Base-by-base conservation (phyloP, 1,284 basidiomycete genomes). In the Omphalotus olearius region DNA sequence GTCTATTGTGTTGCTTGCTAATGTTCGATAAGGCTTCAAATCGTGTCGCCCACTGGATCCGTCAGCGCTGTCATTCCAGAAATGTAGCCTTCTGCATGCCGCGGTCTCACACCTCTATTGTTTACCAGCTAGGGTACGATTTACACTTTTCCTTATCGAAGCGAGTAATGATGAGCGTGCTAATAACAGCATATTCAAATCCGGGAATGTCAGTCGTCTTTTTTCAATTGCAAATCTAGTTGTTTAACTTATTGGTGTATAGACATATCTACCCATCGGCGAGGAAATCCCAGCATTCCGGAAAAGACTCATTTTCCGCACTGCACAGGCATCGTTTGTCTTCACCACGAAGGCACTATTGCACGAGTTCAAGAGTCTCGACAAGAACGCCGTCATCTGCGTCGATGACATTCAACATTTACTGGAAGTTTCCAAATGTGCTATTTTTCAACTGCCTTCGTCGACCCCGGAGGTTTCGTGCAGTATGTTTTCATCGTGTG, bases 251-350 rank as follows among this genome's bases (percentile, higher is more conserved):
- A 38, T 33, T 33, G 4, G 3, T 18, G 3, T 43, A 14, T 20
- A 52, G 54, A 55, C 51, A 9, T 69, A 68, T 45, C 45, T 69
- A 14, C 66, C 67, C 3, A 59, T 69, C 17, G 66, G 66, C 48
- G 59, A 58, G 38, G 60, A 63, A 26, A 58, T 67, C 17, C 66
- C 66, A 0, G 20, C 43, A 7, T 60, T 62, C 17, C 59, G 67
- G 4, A 63, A 65, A 50, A 49, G 47, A 40, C 60, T 63, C 35
- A 57, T 69, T 11, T 30, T 50, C 23, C 52, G 52, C n/a, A 35
- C 47, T 14, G 47, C 23, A 20, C 11, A 18, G 14, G 47, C 47
- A 14, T 39, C 30, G 11, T n/a, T 53, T 14, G 52, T 53, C 5
- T 50, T 53, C 16, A 50, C 47, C 13, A 38, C 47, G 17, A 28